Percentiles rank a stretch among this genome's conserved stretches.
Conservation (phyloP, 75 land plant genomes). For the Selaginella moellendorffii region DNA sequence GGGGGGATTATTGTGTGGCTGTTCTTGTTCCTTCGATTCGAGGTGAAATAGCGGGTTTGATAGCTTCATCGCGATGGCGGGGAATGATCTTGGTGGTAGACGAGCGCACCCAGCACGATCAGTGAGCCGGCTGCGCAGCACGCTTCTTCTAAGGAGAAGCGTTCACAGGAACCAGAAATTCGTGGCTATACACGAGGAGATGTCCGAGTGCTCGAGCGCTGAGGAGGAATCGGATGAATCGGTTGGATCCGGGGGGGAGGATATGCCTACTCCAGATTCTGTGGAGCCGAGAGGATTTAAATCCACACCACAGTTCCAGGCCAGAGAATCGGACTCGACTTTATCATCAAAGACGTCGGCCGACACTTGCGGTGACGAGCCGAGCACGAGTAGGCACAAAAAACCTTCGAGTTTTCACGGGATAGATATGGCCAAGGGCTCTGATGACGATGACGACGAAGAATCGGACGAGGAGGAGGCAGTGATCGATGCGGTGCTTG, state of each 20-base stretch:
- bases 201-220: background rate
- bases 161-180: background rate
- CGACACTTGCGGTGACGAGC: background rate
- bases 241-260: too few species aligned
- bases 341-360: background rate
- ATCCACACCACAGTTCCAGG: background rate
- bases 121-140: background rate
- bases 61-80: too few species aligned
- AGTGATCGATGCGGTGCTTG: constrained; percentile 9
- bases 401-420: too few species aligned
- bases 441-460: background rate
- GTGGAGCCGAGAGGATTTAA: background rate
- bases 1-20: too few species aligned
- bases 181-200: background rate
- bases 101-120: background rate
- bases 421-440: background rate
- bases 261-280: too few species aligned
- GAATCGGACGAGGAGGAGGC: background rate
- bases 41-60: too few species aligned
- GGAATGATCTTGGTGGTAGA: too few species aligned
- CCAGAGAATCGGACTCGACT: too few species aligned
- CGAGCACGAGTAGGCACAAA: background rate
- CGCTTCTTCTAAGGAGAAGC: background rate
- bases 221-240: background rate
- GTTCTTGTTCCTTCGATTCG: too few species aligned